Evolutionary conservation across 495 filamentous ascomycete genomes (phyloP).

Genomic region (Thermothielavioides terrestris): DNA sequence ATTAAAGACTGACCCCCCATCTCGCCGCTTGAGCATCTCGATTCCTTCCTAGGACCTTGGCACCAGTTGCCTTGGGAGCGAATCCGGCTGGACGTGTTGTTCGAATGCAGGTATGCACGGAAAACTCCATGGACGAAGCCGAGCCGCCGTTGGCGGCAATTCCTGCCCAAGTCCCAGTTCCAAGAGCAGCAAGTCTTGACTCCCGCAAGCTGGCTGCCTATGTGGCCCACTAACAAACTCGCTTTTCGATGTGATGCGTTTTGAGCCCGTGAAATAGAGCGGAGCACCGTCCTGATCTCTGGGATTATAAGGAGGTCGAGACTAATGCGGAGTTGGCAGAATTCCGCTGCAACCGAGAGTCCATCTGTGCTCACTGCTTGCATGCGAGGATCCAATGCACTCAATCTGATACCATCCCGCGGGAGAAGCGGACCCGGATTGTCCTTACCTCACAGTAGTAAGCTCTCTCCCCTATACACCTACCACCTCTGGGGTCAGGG

Average conservation of each 20-base stretch:
- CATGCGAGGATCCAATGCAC: conserved; percentile 19
- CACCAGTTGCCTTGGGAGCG: not conserved
- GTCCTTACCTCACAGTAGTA: conserved; percentile 21
- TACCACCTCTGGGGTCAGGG: not conserved
- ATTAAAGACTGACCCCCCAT: not conserved
- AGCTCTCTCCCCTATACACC: not conserved
- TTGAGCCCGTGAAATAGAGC: conserved; percentile 15
- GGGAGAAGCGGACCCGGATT: conserved; percentile 15
- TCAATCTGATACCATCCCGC: conserved; percentile 6
- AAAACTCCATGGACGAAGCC: not conserved
- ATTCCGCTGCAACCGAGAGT: conserved; percentile 42
- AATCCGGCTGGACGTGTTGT: too few relatives aligned
- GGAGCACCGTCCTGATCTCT: too few relatives aligned
- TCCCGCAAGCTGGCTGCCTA: too few relatives aligned
- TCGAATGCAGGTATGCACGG: too few relatives aligned
- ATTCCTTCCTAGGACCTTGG: not conserved
- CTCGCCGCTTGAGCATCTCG: not conserved
- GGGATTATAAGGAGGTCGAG: not conserved
- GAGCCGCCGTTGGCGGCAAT: not conserved
- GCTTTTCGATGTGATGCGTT: conserved; percentile 20
- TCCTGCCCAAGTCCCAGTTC: conserved; percentile 1
- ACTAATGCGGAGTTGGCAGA: not conserved
- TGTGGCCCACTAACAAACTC: too few relatives aligned
- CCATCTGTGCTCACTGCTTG: conserved; percentile 16
- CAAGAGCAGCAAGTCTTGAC: conserved; percentile 9